Evolutionary conservation across 805 yeast genomes (phyloP).

Genomic region (Candida quercuum): DNA sequence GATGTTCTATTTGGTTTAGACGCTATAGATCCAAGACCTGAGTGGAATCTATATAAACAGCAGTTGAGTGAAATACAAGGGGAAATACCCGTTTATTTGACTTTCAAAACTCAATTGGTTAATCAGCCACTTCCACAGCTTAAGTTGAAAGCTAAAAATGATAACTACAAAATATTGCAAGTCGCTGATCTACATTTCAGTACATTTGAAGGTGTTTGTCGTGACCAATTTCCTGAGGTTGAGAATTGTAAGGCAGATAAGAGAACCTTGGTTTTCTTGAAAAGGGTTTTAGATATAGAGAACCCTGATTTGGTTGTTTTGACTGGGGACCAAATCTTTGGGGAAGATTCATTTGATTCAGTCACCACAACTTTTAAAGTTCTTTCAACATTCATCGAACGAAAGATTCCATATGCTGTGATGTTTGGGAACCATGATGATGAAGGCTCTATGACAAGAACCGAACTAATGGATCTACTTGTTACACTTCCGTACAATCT

Average conservation of each 20-base stretch:
- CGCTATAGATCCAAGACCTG: constrained; percentile 71
- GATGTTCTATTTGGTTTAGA: constrained; percentile 70
- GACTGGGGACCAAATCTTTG: constrained; percentile 91
- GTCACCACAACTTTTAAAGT: constrained; percentile 79
- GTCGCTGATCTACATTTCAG: constrained; percentile 89
- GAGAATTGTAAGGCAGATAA: constrained; percentile 64
- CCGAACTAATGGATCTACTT: constrained; percentile 53
- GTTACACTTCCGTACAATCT: constrained; percentile 62
- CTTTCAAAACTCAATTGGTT: constrained; percentile 16
- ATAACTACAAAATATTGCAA: constrained; percentile 74
- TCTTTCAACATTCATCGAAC: constrained; percentile 57
- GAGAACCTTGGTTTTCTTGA: constrained; percentile 53
- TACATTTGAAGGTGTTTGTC: constrained; percentile 77
- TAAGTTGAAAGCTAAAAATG: constrained; percentile 27
- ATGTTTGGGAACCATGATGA: constrained; percentile 94
- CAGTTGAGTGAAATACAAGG: constrained; percentile 7
- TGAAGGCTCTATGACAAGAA: constrained; percentile 65
- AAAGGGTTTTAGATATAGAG: constrained; percentile 63
- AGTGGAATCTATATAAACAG: constrained; percentile 42
- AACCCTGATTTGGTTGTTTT: constrained; percentile 80
- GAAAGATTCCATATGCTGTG: constrained; percentile 77
- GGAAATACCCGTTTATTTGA: constrained; percentile 18
- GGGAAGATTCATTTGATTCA: constrained; percentile 73
- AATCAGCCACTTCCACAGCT: constrained; percentile 5
- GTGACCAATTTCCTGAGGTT: constrained; percentile 61